These are phyloP conservation scores for Dujonia santamariae DNA, from an alignment of 1,139 yeast species.

Conservation along the genomic window DNA sequence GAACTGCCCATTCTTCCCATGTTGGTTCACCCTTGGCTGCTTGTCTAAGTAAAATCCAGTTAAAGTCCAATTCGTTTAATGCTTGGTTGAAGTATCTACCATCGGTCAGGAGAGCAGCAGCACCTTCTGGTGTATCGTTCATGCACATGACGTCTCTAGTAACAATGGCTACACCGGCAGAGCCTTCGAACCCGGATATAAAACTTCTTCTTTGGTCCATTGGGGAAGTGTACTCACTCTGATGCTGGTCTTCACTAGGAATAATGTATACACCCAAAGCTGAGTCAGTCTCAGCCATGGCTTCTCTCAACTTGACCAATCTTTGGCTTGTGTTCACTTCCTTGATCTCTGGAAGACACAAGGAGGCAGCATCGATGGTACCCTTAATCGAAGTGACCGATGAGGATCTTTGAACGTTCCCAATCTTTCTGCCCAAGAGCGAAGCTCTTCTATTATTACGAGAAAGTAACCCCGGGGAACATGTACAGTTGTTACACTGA, in stretches of 20 bases:
- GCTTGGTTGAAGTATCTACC: constrained; percentile 96
- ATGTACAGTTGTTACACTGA: constrained; percentile 71
- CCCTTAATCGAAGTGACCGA: constrained; percentile 37
- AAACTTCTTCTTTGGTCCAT: constrained; percentile 83
- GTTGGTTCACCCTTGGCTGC: constrained; percentile 71
- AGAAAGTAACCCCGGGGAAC: constrained; percentile 76
- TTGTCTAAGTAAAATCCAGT: constrained; percentile 83
- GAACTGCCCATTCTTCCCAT: constrained; percentile 86
- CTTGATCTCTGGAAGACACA: constrained; percentile 43
- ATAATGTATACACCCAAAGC: constrained; percentile 71
- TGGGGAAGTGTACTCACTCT: constrained; percentile 80
- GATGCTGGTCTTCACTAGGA: constrained; percentile 93
- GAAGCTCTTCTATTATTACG: constrained; percentile 58
- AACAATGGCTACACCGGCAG: constrained; percentile 90
- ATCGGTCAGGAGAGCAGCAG: constrained; percentile 86
- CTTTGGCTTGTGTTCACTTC: constrained; percentile 59
- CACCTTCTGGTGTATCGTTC: constrained; percentile 58
- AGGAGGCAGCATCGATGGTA: constrained; percentile 47
- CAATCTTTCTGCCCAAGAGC: constrained; percentile 46
- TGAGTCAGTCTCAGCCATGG: constrained; percentile 57
- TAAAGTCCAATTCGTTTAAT: constrained; percentile 76
- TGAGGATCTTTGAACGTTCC: constrained; percentile 18
- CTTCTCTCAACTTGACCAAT: constrained; percentile 58
- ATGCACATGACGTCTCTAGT: constrained; percentile 65
- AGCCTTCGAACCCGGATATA: constrained; percentile 88